A percentile compares a stretch with the other conserved stretches of the same genome.
phyloP scores from a whole-genome alignment of 2,329 filamentous ascomycete genomes.

The Cordyceps militaris region DNA sequence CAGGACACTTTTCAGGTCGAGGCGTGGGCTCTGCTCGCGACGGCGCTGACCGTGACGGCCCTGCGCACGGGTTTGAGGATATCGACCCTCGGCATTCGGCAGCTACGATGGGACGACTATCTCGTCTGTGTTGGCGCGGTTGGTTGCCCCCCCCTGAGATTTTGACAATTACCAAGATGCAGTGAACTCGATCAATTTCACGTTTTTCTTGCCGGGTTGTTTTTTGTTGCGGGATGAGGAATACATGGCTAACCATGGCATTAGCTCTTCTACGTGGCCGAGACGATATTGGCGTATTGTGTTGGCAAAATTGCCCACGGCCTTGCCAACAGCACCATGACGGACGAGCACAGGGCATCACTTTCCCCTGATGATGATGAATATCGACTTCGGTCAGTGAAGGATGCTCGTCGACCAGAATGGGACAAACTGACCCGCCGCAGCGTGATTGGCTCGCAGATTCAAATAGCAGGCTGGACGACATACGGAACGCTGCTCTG shows the following conservation, averaged over 20 bases:
- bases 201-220: too few relatives aligned
- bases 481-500: conserved; percentile 44
- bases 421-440: conserved; percentile 10
- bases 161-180: too few relatives aligned
- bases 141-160: background rate
- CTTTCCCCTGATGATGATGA: conserved; percentile 36
- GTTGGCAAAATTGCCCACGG: conserved; percentile 36
- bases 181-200: too few relatives aligned
- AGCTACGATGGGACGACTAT: conserved; percentile 10
- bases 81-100: conserved; percentile 2
- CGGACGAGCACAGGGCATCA: conserved; percentile 34
- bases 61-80: background rate
- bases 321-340: conserved; percentile 45
- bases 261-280: conserved; percentile 18
- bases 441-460: conserved; percentile 44
- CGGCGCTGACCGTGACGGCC: background rate
- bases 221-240: too few relatives aligned
- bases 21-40: conserved; percentile 1
- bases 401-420: background rate
- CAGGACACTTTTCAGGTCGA: conserved; percentile 1
- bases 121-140: conserved; percentile 11
- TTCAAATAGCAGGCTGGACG: conserved; percentile 45
- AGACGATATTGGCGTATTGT: conserved; percentile 23
- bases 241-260: background rate
- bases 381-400: conserved; percentile 23